These are phyloP conservation scores for Cordyceps fumosorosea DNA, from an alignment of 2,329 filamentous ascomycete species.

Conservation along the genomic window DNA sequence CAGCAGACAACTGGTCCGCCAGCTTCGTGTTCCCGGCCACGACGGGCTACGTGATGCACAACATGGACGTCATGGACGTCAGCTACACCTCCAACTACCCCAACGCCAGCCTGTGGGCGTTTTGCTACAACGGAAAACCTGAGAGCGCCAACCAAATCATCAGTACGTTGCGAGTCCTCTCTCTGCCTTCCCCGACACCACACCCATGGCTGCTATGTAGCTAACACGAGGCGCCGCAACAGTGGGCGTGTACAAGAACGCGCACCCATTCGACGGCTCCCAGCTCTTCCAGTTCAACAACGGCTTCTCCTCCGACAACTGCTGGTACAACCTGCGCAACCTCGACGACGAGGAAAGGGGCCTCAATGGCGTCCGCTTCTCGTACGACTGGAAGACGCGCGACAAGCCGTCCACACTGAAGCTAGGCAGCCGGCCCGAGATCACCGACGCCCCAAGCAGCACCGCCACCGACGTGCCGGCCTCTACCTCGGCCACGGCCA, in stretches of 20 bases:
- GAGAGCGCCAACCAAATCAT: background rate
- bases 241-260: background rate
- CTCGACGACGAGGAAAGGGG: background rate
- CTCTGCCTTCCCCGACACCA: background rate
- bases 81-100: background rate
- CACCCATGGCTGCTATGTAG: too few relatives aligned
- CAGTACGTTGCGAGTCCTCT: background rate
- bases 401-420: background rate
- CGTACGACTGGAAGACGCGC: background rate
- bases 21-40: background rate
- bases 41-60: slow-evolving; percentile 4
- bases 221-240: too few relatives aligned
- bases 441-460: background rate
- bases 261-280: background rate
- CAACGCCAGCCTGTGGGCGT: background rate
- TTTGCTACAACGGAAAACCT: background rate
- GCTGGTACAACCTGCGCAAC: background rate
- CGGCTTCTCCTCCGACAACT: background rate
- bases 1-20: background rate
- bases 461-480: background rate
- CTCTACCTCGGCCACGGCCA: background rate
- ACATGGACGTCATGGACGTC: slow-evolving; percentile 1
- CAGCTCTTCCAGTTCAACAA: background rate
- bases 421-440: background rate
- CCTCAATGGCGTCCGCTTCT: background rate